Conservation (phyloP, 2,329 filamentous ascomycete genomes). For the Fusarium nygamai region DNA sequence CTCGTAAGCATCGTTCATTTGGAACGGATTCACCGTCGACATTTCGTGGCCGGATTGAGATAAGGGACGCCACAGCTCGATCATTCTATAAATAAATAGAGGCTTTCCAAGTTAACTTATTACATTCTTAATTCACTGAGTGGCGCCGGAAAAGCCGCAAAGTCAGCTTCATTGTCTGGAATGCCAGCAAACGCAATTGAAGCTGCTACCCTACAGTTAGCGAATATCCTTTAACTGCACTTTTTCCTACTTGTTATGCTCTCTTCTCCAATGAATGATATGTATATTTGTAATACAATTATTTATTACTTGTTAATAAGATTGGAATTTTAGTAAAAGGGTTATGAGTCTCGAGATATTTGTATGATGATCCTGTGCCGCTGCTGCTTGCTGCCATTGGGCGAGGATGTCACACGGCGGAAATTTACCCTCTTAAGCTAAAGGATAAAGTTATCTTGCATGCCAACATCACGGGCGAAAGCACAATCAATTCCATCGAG, state of each 20-base stretch:
- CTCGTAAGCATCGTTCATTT: rapidly evolving
- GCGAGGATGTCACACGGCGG: background rate
- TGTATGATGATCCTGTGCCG: rapidly evolving
- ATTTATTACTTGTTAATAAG: rapidly evolving
- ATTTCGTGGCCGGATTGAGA: background rate
- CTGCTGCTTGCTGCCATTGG: rapidly evolving
- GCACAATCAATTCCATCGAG: rapidly evolving
- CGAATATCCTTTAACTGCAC: rapidly evolving
- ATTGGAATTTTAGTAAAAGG: rapidly evolving
- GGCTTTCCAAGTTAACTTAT: rapidly evolving
- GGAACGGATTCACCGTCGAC: rapidly evolving
- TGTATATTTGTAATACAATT: rapidly evolving
- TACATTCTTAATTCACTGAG: background rate
- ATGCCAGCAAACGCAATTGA: background rate
- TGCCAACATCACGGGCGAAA: rapidly evolving
- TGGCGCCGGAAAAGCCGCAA: background rate
- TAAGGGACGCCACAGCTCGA: background rate
- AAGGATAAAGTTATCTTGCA: background rate
- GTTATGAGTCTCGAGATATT: rapidly evolving
- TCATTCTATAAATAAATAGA: background rate
- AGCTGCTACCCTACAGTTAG: background rate
- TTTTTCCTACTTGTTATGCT: rapidly evolving
- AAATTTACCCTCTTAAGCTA: background rate
- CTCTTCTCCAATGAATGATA: rapidly evolving
- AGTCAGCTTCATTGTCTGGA: background rate